Percentiles rank a stretch among this genome's conserved stretches.
phyloP scores from a whole-genome alignment of 441 rosid genomes.

The Euphorbia neoarborescens region DNA sequence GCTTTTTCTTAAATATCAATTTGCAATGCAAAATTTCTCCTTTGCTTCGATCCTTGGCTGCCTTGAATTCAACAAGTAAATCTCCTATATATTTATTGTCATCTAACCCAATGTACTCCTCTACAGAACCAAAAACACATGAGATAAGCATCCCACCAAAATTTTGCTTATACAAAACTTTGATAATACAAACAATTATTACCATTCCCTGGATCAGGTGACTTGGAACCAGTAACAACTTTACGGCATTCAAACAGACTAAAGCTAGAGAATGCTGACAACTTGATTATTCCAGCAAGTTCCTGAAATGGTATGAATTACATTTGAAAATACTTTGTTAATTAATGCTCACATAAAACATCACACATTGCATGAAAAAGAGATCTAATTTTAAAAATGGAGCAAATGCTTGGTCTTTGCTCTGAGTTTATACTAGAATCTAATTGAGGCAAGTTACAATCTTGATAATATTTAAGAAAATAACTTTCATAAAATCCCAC shows the following conservation, averaged over 20 bases:
- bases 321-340: not conserved
- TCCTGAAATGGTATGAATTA: constrained; percentile 45
- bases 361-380: not conserved
- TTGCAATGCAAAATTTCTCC: constrained; percentile 96
- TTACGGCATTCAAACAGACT: constrained; percentile 92
- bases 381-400: not conserved
- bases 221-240: constrained; percentile 83
- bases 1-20: constrained; percentile 73
- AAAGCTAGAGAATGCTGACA: constrained; percentile 86
- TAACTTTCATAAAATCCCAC: not conserved
- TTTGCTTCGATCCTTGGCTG: constrained; percentile 82
- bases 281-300: constrained; percentile 86
- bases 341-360: not conserved
- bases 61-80: constrained; percentile 83
- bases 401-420: not conserved
- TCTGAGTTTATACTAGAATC: not conserved
- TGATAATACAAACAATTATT: constrained; percentile 22
- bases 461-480: too few species aligned
- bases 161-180: constrained; percentile 8
- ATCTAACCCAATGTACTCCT: constrained; percentile 91
- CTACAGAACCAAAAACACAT: constrained; percentile 36
- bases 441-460: not conserved
- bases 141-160: constrained; percentile 18
- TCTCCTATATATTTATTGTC: constrained; percentile 96
- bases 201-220: constrained; percentile 88